Conservation (phyloP, 2,329 filamentous ascomycete species). For the Cercospora beticola region DNA sequence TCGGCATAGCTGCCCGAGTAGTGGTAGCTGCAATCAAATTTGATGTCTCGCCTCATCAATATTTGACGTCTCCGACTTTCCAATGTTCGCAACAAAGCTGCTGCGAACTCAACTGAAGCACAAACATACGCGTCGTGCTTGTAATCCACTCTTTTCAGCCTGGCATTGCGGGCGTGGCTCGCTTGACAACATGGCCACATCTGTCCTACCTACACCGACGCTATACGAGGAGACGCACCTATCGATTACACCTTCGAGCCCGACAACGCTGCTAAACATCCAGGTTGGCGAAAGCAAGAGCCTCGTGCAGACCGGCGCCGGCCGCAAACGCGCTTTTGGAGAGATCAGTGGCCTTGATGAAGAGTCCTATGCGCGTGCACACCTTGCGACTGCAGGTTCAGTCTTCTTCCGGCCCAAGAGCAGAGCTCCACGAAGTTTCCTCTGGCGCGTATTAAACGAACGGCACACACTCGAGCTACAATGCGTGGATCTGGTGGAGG, state of each 20-base stretch:
- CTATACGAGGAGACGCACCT: slow-evolving; percentile 34
- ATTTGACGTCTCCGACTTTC: not conserved
- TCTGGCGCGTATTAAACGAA: slow-evolving; percentile 86
- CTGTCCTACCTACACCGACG: slow-evolving; percentile 20
- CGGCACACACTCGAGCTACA: slow-evolving; percentile 78
- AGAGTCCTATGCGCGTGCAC: slow-evolving; percentile 67
- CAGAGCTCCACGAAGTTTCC: slow-evolving; percentile 75
- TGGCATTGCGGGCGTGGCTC: not conserved
- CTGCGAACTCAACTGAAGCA: slow-evolving; percentile 1
- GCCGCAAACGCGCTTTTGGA: slow-evolving; percentile 39
- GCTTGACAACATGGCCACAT: slow-evolving; percentile 12
- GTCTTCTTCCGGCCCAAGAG: slow-evolving; percentile 80
- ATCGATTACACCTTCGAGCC: slow-evolving; percentile 25
- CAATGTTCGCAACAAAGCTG: not conserved
- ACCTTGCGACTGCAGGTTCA: slow-evolving; percentile 75
- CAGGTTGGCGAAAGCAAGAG: slow-evolving; percentile 57
- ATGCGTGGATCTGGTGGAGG: slow-evolving; percentile 74
- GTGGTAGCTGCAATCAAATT: not conserved
- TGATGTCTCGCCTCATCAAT: not conserved
- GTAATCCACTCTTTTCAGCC: not conserved
- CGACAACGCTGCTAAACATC: slow-evolving; percentile 64
- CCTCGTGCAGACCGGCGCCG: slow-evolving; percentile 34
- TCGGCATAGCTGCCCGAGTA: not conserved
- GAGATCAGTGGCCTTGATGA: slow-evolving; percentile 61
- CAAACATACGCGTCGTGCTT: not conserved